Evolutionary conservation across 768 basidiomycete genomes (phyloP), one percentile per base, ranked within the genome.

Genomic region (Leccinum subgranulosum): DNA sequence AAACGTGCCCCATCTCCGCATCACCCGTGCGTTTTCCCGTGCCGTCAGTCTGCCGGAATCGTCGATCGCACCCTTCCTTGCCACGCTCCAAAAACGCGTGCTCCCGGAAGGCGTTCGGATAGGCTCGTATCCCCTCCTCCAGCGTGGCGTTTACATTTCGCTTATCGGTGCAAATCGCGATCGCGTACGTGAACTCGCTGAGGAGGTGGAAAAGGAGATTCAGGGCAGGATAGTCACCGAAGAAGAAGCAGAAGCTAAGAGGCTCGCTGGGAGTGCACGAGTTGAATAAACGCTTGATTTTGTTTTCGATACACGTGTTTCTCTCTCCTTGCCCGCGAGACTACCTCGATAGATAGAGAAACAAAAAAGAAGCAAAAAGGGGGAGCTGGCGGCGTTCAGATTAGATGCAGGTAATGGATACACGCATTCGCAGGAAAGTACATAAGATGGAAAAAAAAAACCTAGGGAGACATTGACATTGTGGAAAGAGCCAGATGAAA

Each of bases 21-120:
- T 43, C 41, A 43, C 19, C 17, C 41, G 41, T 43, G n/a, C 41
- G 6, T 43, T 43, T 19, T 43, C 19, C 19, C 41, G 41, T 43
- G 41, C 41, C 31, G 28, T 19, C 59, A 76, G 90, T 70, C 62
- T 84, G 39, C 81, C 90, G 0, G 95, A 98, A 76, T 92, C 90
- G 1, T 83, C 84, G n/a, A 87, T 88, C 47, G 85, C 95, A 15
- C 94, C 95, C 0, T 97, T 87, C 73, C 79, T 98, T 25, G 89
- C 91, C 1, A 75, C 80, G 10, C 79, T 98, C 1, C 88, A 91
- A 67, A 79, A 81, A 39, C 85, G 90, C 51, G 82, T 93, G 3
- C 83, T 80, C 66, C 74, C 79, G 3, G 88, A 91, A 49, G 88
- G 86, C 11, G 84, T 98, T 49, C 86, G 90, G 68, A 81, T 95